Conservation (phyloP, 768 basidiomycete species). For the Mycena venus region DNA sequence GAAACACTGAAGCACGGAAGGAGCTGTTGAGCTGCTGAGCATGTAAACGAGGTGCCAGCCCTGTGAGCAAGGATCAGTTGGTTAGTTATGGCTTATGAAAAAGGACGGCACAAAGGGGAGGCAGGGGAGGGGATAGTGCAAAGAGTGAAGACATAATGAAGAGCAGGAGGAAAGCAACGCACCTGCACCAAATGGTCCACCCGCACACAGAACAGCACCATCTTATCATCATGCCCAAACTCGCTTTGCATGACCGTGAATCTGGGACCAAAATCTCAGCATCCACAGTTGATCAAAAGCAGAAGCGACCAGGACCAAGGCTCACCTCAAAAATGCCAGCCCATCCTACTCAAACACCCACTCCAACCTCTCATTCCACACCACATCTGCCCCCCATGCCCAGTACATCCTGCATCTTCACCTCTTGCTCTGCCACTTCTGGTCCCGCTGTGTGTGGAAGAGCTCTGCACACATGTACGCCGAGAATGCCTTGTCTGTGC, state of each 20-base stretch:
- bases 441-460: slow-evolving; percentile 52
- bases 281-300: not conserved
- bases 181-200: slow-evolving; percentile 55
- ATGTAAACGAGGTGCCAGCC: slow-evolving; percentile 66
- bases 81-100: too few relatives aligned
- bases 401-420: slow-evolving; percentile 49
- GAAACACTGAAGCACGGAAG: slow-evolving; percentile 39
- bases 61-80: slow-evolving; percentile 5
- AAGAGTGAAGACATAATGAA: too few relatives aligned
- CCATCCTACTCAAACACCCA: slow-evolving; percentile 67
- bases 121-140: too few relatives aligned
- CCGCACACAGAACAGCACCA: slow-evolving; percentile 69
- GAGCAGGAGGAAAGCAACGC: not conserved
- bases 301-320: not conserved
- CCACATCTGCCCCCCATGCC: slow-evolving; percentile 52
- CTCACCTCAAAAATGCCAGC: slow-evolving; percentile 66
- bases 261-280: slow-evolving; percentile 36
- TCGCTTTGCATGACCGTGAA: slow-evolving; percentile 55
- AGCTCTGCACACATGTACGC: slow-evolving; percentile 63
- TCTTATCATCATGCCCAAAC: slow-evolving; percentile 57
- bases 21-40: slow-evolving; percentile 54
- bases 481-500: slow-evolving; percentile 52
- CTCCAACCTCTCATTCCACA: slow-evolving; percentile 60
- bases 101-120: too few relatives aligned
- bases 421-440: slow-evolving; percentile 59